Evolutionary conservation across 306 rosid species (phyloP), one percentile per base, ranked within the genome.

Genomic region (Begonia masoniana): DNA sequence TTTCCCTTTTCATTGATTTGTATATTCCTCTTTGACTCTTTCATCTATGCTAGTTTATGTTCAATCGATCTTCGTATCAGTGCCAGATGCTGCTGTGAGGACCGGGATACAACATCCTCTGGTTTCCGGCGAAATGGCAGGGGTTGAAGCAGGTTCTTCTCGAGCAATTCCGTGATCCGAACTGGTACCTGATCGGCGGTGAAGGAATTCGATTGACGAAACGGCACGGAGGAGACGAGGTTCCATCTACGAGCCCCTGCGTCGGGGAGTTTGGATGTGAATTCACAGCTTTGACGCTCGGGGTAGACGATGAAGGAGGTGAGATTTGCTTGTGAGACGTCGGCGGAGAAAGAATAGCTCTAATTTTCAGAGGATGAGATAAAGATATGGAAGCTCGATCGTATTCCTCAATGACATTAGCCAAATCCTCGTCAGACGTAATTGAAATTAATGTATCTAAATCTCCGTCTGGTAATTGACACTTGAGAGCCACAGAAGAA

Each of bases 401-500:
- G 58, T 83, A 91, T 60, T 91, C 97, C 63, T 91, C 97, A 35
- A 85, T 58, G 26, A 91, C 82, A 63, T 91, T 85, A 15, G 65
- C 70, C 35, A 91, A 87, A 66, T 91, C 97, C 63, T 91, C 97
- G 17, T 83, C 88, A 60, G 79, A 76, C 16, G 88, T 91, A 41
- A 91, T 68, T 62, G 97, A 82, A 1, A 91, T 85, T 23, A 91
- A 57, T 57, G 96, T 86, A 64, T 91, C 97, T 13, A 91, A 88
- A 63, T 91, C 97, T 62, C 85, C 97, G 16, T 67, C 52, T 0
- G 97, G 97, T 36, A 91, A 63, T 19, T 91, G 95, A 57, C 97
- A 91, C 9, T 95, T 95, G 31, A 91, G 64, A 15, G 65, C 76
- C 68, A 71, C 85, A 10, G 85, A 63, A 8, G 74, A 41, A 42